A percentile compares a stretch with the other conserved stretches of the same genome.
Conservation (phyloP, 2,329 filamentous ascomycete genomes). For the Macrophomina phaseolina region DNA sequence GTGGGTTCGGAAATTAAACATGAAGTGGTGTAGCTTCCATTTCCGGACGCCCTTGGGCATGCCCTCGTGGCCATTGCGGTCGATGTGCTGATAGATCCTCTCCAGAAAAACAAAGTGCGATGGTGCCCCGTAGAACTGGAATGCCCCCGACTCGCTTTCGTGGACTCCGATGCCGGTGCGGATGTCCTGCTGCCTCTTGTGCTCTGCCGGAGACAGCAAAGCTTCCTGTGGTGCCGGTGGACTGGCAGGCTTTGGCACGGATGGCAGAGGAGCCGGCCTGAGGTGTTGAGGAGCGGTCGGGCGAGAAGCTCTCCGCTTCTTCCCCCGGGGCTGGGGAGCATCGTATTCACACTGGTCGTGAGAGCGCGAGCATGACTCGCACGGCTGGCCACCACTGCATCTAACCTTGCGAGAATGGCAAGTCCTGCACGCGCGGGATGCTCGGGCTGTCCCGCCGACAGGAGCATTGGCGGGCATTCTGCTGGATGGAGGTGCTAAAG, state of each 20-base stretch:
- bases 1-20: background rate
- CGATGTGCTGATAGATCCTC: slow-evolving; percentile 8
- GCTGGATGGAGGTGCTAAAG: background rate
- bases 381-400: slow-evolving; percentile 4
- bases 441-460: background rate
- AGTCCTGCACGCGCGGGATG: background rate
- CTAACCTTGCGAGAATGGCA: background rate
- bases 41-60: slow-evolving; percentile 9
- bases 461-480: background rate
- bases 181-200: slow-evolving; percentile 5
- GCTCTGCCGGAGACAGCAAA: background rate
- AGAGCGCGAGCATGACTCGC: background rate
- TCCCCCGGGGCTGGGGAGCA: background rate
- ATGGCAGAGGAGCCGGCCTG: background rate
- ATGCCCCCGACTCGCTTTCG: background rate
- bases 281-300: background rate
- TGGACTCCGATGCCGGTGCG: slow-evolving; percentile 9
- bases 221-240: background rate
- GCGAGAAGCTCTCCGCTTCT: background rate
- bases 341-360: background rate
- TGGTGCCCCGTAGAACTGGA: slow-evolving; percentile 8
- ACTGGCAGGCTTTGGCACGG: background rate
- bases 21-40: slow-evolving; percentile 11
- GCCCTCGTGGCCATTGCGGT: background rate
- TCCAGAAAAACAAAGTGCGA: slow-evolving; percentile 10